phyloP scores from a whole-genome alignment of 2,329 filamentous ascomycete species.

The Magnaporthales sp. region DNA sequence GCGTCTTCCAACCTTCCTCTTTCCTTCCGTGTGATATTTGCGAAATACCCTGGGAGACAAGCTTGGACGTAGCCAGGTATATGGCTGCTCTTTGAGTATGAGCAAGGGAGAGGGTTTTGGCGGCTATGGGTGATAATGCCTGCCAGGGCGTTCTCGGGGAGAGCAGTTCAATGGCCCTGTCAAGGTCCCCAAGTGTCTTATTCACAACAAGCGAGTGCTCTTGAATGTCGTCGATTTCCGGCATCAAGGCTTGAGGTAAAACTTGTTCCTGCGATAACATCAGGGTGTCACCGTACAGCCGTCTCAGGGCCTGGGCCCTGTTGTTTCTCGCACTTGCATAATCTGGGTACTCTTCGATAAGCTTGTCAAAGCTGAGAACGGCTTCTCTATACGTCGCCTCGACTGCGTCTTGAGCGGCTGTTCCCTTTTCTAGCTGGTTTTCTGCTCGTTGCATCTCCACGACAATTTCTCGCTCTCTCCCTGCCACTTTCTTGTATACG shows the following conservation, averaged over 20 bases:
- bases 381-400: slow-evolving; percentile 37
- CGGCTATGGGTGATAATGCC: slow-evolving; percentile 54
- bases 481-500: slow-evolving; percentile 41
- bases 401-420: neutral
- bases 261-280: slow-evolving; percentile 29
- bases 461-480: slow-evolving; percentile 45
- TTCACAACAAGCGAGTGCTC: slow-evolving; percentile 6
- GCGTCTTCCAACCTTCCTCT: slow-evolving; percentile 40
- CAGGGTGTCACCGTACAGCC: slow-evolving; percentile 53
- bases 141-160: slow-evolving; percentile 41
- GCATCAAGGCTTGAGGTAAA: slow-evolving; percentile 30
- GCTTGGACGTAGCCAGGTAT: slow-evolving; percentile 50
- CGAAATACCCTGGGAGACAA: slow-evolving; percentile 26
- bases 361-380: slow-evolving; percentile 38
- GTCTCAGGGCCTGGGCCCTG: slow-evolving; percentile 57
- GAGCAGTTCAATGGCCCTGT: slow-evolving; percentile 48
- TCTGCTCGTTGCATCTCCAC: slow-evolving; percentile 46
- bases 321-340: slow-evolving; percentile 73
- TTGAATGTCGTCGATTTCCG: slow-evolving; percentile 10
- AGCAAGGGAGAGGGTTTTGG: slow-evolving; percentile 58
- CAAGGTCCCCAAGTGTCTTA: slow-evolving; percentile 40
- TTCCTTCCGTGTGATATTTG: slow-evolving; percentile 28
- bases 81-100: slow-evolving; percentile 64
- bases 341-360: slow-evolving; percentile 49
- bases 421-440: slow-evolving; percentile 31